Evolutionary conservation across 2,329 filamentous ascomycete genomes (phyloP), one percentile per base, ranked within the genome.

Genomic region (Diaporthe helianthi): DNA sequence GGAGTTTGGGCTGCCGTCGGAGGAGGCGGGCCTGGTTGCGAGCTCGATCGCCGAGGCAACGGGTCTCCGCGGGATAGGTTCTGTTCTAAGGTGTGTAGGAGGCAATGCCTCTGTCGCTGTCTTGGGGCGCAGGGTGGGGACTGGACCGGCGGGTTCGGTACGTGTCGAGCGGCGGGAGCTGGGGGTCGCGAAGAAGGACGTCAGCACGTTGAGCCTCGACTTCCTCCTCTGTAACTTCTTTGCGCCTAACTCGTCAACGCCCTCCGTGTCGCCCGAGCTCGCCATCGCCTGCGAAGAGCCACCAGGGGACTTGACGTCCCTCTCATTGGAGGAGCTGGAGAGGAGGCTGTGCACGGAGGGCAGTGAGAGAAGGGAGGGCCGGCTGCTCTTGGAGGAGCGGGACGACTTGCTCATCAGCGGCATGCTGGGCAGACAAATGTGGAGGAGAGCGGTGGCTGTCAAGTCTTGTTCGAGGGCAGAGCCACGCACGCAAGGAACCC

Each of bases 321-420:
- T 71, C 3, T 69, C 67, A 13, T 68, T 33, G 38, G 66, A 69
- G 15, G 53, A 65, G 12, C 58, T 63, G 17, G 64, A 53, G 17
- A 69, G 63, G 49, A 71, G 33, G 51, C 65, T 71, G 54, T 64
- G 52, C 15, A 67, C 70, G 29, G 70, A 71, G 46, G 70, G 51
- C 58, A 67, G 36, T 31, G 72, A 70, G 29, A 71, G 52, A n/a
- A 73, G 38, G 29, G 71, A 67, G 54, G 63, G 49, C 47, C 66
- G 71, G 52, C 66, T 67, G 52, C 53, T 60, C 69, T 69, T 71
- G 63, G 70, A 69, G 19, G 65, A 71, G 55, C 55, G 69, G 46
- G 67, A 70, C 26, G 68, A 72, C 69, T 71, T 72, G 70, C 71
- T 72, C 38, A 67, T 72, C 38, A 67, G 69, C 55, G 67, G 67